Evolutionary conservation across 2,329 filamentous ascomycete genomes (phyloP), one percentile per base, ranked within the genome.

Genomic region (Dothidotthia symphoricarpi): DNA sequence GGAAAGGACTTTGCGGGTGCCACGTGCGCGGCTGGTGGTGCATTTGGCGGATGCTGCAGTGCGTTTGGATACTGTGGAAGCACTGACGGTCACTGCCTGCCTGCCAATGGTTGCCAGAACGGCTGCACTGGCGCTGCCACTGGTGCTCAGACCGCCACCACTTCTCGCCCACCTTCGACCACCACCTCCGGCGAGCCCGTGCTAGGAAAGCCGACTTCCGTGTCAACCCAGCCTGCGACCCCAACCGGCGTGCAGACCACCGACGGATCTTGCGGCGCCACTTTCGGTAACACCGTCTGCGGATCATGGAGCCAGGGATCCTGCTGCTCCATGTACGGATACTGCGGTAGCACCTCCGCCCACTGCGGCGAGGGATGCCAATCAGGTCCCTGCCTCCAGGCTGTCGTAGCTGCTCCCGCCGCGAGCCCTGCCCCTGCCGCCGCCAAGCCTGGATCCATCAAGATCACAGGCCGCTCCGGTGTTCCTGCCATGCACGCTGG

Each of bases 401-500:
- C 61, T 22, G 64, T 72, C 6, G 55, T 55, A 4, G 48, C 69
- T 19, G 68, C 68, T n/a, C 70, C 69, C 24, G 63, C 61, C 17
- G 64, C 69, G 13, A 69, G 67, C 37, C 68, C 74, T 15, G 73
- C 74, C 28, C 72, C 74, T 22, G 63, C 58, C 11, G 69, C 70
- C 38, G 53, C 67, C 11, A 72, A 70, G 31, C 68, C 70, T 24
- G 75, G 74, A 22, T 62, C 61, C 24, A 73, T 81, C 49, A 61
- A 63, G 2, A 58, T 78, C 24, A 68, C 76, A 37, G 78, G 77
- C 13, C 64, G 73, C 40, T 77, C 76, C 35, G 80, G 80, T 48
- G 79, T 82, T n/a, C 78, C 79, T 27, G 77, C 72, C 12, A 82
- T 82, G 80, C 78, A 81, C 51, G 78, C 78, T 45, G 76, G 71